A percentile compares a stretch with the other conserved stretches of the same genome.
Conservation (phyloP, 352 stramenopile species). For the Phytophthora cajani region DNA sequence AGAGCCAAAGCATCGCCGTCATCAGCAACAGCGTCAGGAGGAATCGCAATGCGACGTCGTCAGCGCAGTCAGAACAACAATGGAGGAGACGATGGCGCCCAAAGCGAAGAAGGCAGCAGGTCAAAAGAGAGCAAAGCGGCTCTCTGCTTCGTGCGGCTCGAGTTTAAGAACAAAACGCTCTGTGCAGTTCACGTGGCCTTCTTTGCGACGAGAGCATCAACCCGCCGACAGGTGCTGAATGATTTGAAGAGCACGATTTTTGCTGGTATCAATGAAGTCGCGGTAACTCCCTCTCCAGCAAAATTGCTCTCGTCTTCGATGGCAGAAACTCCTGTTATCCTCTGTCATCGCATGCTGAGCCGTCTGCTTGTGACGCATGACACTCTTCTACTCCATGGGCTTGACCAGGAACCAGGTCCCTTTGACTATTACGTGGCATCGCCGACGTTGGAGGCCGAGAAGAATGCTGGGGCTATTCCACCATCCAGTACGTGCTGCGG, state of each 20-base stretch:
- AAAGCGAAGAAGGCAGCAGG: constrained; percentile 24
- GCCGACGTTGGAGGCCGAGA: constrained; percentile 42
- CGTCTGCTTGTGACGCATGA: constrained; percentile 78
- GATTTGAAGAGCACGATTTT: constrained; percentile 79
- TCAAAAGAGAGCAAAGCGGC: constrained; percentile 55
- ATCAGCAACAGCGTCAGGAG: constrained; percentile 25
- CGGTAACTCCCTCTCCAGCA: constrained; percentile 30
- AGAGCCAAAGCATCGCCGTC: constrained; percentile 32
- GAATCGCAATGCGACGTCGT: constrained; percentile 45
- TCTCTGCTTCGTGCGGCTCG: constrained; percentile 84
- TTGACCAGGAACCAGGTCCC: constrained; percentile 38
- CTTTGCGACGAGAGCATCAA: constrained; percentile 73
- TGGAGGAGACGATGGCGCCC: constrained; percentile 24
- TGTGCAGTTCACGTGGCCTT: constrained; percentile 87
- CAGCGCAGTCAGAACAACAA: constrained; percentile 45
- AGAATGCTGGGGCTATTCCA: constrained; percentile 38
- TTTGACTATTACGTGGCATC: constrained; percentile 45
- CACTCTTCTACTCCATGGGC: constrained; percentile 63
- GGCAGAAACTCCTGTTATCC: constrained; percentile 31
- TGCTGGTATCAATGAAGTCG: constrained; percentile 55
- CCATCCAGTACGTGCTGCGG: constrained; percentile 71
- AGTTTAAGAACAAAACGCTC: constrained; percentile 83
- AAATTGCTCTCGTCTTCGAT: constrained; percentile 36
- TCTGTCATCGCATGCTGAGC: constrained; percentile 86
- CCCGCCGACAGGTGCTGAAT: constrained; percentile 67